phyloP scores from a whole-genome alignment of 345 rosid genomes.

The Erucastrum elatum region DNA sequence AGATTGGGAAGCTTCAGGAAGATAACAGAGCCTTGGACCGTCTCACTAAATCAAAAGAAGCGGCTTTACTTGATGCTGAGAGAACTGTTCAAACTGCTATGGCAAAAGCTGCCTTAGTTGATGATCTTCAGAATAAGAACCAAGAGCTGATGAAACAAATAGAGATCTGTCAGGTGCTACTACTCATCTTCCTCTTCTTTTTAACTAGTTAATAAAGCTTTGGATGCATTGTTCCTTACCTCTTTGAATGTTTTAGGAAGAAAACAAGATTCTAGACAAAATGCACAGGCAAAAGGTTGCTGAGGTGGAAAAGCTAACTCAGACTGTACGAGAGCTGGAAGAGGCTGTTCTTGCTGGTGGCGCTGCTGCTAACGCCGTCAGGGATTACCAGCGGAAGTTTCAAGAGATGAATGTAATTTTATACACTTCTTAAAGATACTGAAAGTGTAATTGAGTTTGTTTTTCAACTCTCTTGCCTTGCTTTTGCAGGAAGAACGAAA shows the following conservation, averaged over 20 bases:
- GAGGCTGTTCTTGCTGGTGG: constrained; percentile 99
- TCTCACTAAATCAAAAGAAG: constrained; percentile 93
- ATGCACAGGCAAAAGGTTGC: constrained; percentile 98
- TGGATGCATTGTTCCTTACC: background rate
- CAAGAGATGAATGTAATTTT: constrained; percentile 94
- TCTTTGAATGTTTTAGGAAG: constrained; percentile 56
- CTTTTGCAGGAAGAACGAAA: constrained; percentile 78
- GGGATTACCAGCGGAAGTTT: constrained; percentile 97
- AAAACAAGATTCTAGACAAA: constrained; percentile 91
- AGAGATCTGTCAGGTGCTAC: constrained; percentile 89
- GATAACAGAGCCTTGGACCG: constrained; percentile 98
- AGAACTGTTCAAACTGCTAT: constrained; percentile 86
- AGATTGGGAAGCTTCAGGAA: constrained; percentile 98
- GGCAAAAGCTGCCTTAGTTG: constrained; percentile 94
- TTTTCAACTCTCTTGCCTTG: background rate
- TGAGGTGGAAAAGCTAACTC: constrained; percentile 97
- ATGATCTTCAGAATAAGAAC: constrained; percentile 97
- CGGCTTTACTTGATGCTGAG: constrained; percentile 93
- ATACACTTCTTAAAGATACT: background rate
- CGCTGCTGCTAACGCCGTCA: constrained; percentile 97
- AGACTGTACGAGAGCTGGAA: constrained; percentile 94
- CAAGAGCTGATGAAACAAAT: constrained; percentile 97
- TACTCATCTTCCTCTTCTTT: constrained; percentile 15
- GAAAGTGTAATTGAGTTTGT: background rate
- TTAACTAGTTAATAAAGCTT: background rate